Percentiles rank a stretch among this genome's conserved stretches.
These are phyloP conservation scores for Micractinium conductrix DNA, from an alignment of 139 green algal genomes.

Conservation along the genomic window DNA sequence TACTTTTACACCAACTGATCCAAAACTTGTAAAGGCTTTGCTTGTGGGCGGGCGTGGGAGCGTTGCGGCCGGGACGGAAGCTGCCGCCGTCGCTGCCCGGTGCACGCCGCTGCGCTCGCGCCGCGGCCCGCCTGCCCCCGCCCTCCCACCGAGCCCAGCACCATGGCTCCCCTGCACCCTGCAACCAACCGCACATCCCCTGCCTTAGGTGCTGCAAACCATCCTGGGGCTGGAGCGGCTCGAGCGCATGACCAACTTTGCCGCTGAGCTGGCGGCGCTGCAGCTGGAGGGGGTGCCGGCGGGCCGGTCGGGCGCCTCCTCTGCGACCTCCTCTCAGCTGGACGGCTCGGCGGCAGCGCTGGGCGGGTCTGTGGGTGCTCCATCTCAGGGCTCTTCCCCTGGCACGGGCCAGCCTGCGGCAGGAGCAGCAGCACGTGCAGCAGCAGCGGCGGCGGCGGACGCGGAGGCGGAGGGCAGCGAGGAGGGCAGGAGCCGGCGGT, in stretches of 20 bases:
- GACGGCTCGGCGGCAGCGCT: constrained; percentile 1
- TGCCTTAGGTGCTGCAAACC: constrained; percentile 81
- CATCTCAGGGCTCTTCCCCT: neutral
- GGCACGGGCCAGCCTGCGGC: neutral
- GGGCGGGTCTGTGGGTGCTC: no score
- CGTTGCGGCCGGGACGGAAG: no score
- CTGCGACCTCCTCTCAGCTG: neutral
- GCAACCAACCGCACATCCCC: neutral
- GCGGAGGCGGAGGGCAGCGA: neutral
- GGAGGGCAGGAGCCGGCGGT: constrained; percentile 4
- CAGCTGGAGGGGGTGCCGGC: neutral
- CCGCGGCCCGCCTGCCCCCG: neutral
- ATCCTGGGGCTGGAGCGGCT: constrained; percentile 85
- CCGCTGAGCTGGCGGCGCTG: constrained; percentile 40
- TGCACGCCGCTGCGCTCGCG: neutral
- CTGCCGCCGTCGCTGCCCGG: neutral
- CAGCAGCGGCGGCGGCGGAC: neutral
- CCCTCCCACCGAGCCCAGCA: no score
- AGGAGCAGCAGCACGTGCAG: neutral
- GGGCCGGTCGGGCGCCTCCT: no score
- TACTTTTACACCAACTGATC: no score
- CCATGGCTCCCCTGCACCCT: neutral
- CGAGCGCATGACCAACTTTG: constrained; percentile 73
- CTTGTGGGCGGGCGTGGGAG: no score
- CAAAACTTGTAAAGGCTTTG: no score